phyloP scores from a whole-genome alignment of 306 rosid genomes.

The Chamaecrista fasciculata region DNA sequence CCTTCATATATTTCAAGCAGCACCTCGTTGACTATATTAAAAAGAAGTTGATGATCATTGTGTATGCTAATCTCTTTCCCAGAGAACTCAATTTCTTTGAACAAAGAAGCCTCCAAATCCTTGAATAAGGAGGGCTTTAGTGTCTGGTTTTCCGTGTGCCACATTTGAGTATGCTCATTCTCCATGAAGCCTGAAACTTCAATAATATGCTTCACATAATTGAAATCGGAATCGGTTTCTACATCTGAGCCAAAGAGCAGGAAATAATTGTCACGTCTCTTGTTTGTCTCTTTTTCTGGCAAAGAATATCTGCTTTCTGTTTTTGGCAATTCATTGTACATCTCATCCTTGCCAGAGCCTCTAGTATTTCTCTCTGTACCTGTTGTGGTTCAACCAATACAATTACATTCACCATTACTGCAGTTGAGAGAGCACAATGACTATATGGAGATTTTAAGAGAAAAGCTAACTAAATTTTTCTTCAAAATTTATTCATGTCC shows the following conservation, averaged over 20 bases:
- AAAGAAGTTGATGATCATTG: constrained; percentile 57
- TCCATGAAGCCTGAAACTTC: constrained; percentile 59
- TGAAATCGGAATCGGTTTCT: constrained; percentile 43
- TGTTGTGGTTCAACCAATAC: constrained; percentile 29
- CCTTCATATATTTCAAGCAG: constrained; percentile 52
- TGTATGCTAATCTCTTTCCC: constrained; percentile 24
- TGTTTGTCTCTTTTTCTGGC: constrained; percentile 26
- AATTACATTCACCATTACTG: not conserved
- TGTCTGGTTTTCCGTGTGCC: constrained; percentile 53
- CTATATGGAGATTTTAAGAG: not conserved
- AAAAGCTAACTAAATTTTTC: not conserved
- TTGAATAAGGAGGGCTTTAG: constrained; percentile 47
- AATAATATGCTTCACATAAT: constrained; percentile 57
- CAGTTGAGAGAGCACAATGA: constrained; percentile 10
- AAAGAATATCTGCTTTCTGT: constrained; percentile 19
- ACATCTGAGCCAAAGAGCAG: constrained; percentile 20
- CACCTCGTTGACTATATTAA: constrained; percentile 62
- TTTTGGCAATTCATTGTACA: constrained; percentile 24
- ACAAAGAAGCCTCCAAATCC: constrained; percentile 41
- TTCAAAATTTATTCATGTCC: not conserved
- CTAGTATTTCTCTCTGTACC: constrained; percentile 27
- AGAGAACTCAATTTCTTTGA: constrained; percentile 40
- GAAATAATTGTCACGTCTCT: constrained; percentile 10
- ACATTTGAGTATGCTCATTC: constrained; percentile 39
- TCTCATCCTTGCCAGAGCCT: constrained; percentile 29